Base-by-base conservation (phyloP, 2,329 filamentous ascomycete genomes). In the Colletotrichum tofieldiae region DNA sequence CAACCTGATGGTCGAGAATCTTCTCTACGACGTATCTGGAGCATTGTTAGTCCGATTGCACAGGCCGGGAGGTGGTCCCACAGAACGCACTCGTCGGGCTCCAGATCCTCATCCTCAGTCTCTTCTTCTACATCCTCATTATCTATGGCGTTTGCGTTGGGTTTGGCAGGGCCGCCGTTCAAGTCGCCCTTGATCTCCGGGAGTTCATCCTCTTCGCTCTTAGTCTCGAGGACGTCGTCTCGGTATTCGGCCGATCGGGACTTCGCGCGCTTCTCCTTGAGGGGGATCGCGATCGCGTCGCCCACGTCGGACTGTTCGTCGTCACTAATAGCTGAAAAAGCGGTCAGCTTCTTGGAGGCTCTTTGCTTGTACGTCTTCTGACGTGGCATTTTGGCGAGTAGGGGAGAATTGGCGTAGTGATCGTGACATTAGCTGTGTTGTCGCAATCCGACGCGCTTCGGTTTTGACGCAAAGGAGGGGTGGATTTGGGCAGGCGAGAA, bases 1-100 rank as follows among this genome's bases (percentile, higher is more conserved):
- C 85, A 55, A 92, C 86, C 66, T 88, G 86, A 81, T 96, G 94
- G 41, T 84, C 86, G 56, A 91, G 79, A 76, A 96, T 95, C 76
- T 90, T 88, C 79, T 96, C 93, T 5, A 96, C 93, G 18, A 94
- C 88, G 77, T 89, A 95, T 78, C 92, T 94, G 75, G 18, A 35
- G 20, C 51, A 18, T 5, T 7, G 9, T 75, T 65, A 82, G 77
- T 71, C 12, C 3, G 18, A 41, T 37, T 23, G 6, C 52, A 16
- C 45, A 4, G 26, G 29, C 2, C 5, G 8, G 29, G 23, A 11
- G 7, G 35, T 18, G 16, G 35, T 16, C 39, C 5, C 54, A 26
- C 32, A 39, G 54, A 32, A 69, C 74, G 65, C 68, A 77, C 75
- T 79, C 79, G 69, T 82, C 75, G 49, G 76, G 75, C 2, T 78